Base-by-base conservation (phyloP, 768 basidiomycete genomes). In the Gloeopeniophorella convolvens region DNA sequence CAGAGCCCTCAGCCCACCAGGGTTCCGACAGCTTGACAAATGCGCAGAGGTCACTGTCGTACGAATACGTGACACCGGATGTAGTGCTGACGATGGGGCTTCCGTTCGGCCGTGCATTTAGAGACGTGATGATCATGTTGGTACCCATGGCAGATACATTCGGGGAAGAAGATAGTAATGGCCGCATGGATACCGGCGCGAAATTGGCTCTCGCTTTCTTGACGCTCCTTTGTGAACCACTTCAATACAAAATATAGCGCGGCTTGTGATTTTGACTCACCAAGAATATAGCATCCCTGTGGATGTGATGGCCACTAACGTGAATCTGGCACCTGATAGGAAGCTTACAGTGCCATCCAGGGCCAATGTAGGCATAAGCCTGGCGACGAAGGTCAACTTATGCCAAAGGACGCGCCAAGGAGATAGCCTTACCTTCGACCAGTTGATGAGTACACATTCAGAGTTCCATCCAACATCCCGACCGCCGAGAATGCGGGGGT, bases 1-100 rank as follows among this genome's bases (percentile, higher is more conserved):
- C 85, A 0, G 87, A 90, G 33, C 87, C 85, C 57, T 85, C 78
- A 0, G 83, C 71, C 83, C 87, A 94, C 89, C 92, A 95, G 1
- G 77, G 69, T 42, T 89, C 86, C 35, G 80, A 80, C 33, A 97
- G 67, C 58, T 83, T 83, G 43, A 81, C 73, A 83, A 90, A 97
- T 4, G 80, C 63, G 24, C 67, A 65, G 1, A 94, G 73, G 7
- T 72, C 66, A 2, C 76, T 45, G 57, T 95, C 90, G 65, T 89
- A 97, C 0, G 89, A 81, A 62, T 87, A 85, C 3, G 85, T 77
- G 16, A 80, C 66, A n/a, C 90, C 89, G 23, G 79, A 80, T 0
- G 89, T 86, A 39, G 87, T 79, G 33, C 80, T 74, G 44, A 97
- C 68, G 50, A 95, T 68, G 0, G 91, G 89, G 0, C 76, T 70